Evolutionary conservation across 1,139 yeast genomes (phyloP).

Genomic region (Hyphopichia burtonii): DNA sequence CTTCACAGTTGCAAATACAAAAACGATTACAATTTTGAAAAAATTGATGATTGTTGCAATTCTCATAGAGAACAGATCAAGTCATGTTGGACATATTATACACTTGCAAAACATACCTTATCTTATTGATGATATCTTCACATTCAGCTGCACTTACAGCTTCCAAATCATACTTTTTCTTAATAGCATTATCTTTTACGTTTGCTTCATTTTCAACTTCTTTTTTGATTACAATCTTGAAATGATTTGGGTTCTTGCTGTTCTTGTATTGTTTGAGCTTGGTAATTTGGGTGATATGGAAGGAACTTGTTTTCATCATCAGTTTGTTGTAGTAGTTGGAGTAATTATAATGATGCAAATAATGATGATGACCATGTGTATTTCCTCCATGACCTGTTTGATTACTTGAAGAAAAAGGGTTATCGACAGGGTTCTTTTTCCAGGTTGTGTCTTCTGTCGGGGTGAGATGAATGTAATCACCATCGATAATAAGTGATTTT

Average conservation of each 20-base stretch:
- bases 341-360: constrained; percentile 56
- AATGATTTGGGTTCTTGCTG: constrained; percentile 69
- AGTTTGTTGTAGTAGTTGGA: constrained; percentile 39
- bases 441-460: constrained; percentile 62
- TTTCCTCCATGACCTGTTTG: constrained; percentile 12
- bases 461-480: constrained; percentile 85
- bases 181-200: constrained; percentile 25
- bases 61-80: no score
- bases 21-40: not conserved
- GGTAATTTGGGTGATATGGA: constrained; percentile 78
- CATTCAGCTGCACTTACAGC: constrained; percentile 65
- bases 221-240: constrained; percentile 79
- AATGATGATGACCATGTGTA: constrained; percentile 30
- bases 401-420: constrained; percentile 18
- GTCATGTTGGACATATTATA: constrained; percentile 33
- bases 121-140: constrained; percentile 69
- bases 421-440: constrained; percentile 51
- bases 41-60: no score
- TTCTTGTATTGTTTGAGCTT: constrained; percentile 70
- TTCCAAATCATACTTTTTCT: constrained; percentile 84
- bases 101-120: constrained; percentile 53
- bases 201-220: constrained; percentile 43
- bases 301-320: constrained; percentile 77
- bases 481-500: constrained; percentile 83
- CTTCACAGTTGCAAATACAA: not conserved